phyloP scores from a whole-genome alignment of 805 yeast genomes.

The Zygoascus tannicola region DNA sequence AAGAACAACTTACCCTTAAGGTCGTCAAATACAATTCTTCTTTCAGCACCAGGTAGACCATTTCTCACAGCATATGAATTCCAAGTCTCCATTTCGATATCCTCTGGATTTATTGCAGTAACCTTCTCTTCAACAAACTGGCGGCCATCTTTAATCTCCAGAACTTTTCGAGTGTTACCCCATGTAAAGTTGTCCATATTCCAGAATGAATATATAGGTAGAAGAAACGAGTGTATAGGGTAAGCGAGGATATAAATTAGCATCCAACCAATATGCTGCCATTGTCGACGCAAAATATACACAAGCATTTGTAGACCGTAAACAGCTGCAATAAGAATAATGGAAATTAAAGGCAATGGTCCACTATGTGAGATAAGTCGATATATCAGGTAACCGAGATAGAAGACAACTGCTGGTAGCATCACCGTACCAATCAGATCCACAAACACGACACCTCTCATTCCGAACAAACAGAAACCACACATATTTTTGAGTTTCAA shows the following conservation, averaged over 20 bases:
- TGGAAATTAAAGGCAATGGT: conserved; percentile 44
- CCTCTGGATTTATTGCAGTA: conserved; percentile 29
- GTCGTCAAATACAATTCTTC: conserved; percentile 28
- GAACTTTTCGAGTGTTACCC: conserved; percentile 55
- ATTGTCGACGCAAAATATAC: conserved; percentile 37
- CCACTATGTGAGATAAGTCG: conserved; percentile 43
- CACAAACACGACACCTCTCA: conserved; percentile 50
- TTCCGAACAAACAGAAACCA: conserved; percentile 52
- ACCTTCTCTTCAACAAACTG: conserved; percentile 31
- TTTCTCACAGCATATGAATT: conserved; percentile 28
- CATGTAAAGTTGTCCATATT: conserved; percentile 56
- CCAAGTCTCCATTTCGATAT: conserved; percentile 33
- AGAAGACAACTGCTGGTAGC: conserved; percentile 49
- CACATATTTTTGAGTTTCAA: conserved; percentile 48
- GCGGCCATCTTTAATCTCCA: conserved; percentile 44
- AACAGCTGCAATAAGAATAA: conserved; percentile 44
- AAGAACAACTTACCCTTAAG: conserved; percentile 26
- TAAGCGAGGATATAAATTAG: conserved; percentile 48
- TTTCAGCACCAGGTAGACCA: conserved; percentile 30
- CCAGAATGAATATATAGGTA: conserved; percentile 55
- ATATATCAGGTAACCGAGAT: conserved; percentile 43
- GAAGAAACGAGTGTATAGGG: conserved; percentile 52
- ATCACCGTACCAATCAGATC: conserved; percentile 49
- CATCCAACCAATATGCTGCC: conserved; percentile 46
- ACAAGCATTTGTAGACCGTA: conserved; percentile 55